These are phyloP conservation scores for Crithidia fasciculata DNA, from an alignment of 208 protist genomes.

Conservation along the genomic window DNA sequence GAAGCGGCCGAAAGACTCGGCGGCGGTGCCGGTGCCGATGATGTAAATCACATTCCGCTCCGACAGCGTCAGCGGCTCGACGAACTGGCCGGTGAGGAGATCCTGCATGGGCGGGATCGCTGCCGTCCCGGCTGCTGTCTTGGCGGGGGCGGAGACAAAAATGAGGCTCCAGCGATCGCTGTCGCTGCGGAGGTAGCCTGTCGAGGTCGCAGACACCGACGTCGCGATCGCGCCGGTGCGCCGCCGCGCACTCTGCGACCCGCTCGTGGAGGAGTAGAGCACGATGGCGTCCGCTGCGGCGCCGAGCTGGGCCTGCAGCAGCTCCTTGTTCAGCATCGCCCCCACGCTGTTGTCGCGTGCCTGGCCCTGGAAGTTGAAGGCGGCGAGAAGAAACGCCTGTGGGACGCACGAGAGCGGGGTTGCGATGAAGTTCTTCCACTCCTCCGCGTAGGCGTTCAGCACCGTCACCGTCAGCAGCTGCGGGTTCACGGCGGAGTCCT, in stretches of 20 bases:
- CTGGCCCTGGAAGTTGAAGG: conserved; percentile 73
- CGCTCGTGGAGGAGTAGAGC: conserved; percentile 33
- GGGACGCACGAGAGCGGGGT: conserved; percentile 69
- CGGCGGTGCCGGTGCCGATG: conserved; percentile 81
- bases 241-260: conserved; percentile 18
- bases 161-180: conserved; percentile 55
- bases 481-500: conserved; percentile 65
- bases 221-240: conserved; percentile 28
- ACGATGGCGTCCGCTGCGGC: conserved; percentile 60
- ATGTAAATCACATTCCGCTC: conserved; percentile 84
- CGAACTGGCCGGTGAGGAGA: conserved; percentile 86
- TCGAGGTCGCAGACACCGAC: conserved; percentile 6
- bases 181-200: conserved; percentile 20
- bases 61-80: conserved; percentile 82
- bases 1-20: conserved; percentile 73
- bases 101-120: conserved; percentile 89
- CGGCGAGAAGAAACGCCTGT: conserved; percentile 63
- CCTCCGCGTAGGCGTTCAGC: conserved; percentile 83
- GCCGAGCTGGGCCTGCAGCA: conserved; percentile 82
- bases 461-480: conserved; percentile 74
- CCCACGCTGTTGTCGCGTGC: conserved; percentile 37
- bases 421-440: conserved; percentile 86
- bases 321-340: conserved; percentile 78
- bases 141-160: conserved; percentile 74
- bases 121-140: conserved; percentile 36